Evolutionary conservation across 1,139 yeast species (phyloP), one percentile per base, ranked within the genome.

Genomic region (Geotrichum restrictum): DNA sequence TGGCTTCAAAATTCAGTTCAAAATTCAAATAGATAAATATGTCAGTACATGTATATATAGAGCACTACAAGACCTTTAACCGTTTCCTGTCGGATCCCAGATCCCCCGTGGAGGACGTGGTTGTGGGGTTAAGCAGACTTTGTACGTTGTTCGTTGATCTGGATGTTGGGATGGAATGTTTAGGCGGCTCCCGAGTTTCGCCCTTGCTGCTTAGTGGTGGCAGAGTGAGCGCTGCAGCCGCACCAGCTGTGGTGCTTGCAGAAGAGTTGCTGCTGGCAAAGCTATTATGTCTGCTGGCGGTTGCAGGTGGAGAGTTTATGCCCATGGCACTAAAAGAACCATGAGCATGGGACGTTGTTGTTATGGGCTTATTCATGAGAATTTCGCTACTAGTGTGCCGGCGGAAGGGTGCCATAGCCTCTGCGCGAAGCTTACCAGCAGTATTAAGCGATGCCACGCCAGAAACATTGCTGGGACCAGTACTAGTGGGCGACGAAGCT

Each of bases 51-150:
- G 8, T 24, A 24, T 24, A 24, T 24, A 24, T 5, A 24, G 7
- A 24, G 8, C 8, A 24, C 29, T 24, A 24, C 29, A 24, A 8
- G n/a, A 45, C 45, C 22, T 41, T 47, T 11, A 51, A 8, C 29
- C 51, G 36, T 33, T 51, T 51, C 36, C 50, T 48, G n/a, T 51
- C 48, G 2, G 54, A 51, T 36, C 40, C 54, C 19, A 36, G 31
- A 4, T 46, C 34, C 27, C 22, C n/a, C 33, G 43, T 37, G 14
- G 19, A 18, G 11, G 44, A 8, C 24, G 37, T 6, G 14, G 46
- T 3, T 2, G 58, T 39, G 4, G 64, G 64, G 48, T 62, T 62
- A 52, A 62, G 57, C 41, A 62, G 51, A 13, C 59, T 56, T 44
- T 61, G 63, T 18, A 61, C 63, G 29, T 57, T 59, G 19, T 59